Evolutionary conservation across 192 early-diverging fungal genomes (phyloP), one percentile per base, ranked within the genome.

Genomic region (Chytriomyces sp.): DNA sequence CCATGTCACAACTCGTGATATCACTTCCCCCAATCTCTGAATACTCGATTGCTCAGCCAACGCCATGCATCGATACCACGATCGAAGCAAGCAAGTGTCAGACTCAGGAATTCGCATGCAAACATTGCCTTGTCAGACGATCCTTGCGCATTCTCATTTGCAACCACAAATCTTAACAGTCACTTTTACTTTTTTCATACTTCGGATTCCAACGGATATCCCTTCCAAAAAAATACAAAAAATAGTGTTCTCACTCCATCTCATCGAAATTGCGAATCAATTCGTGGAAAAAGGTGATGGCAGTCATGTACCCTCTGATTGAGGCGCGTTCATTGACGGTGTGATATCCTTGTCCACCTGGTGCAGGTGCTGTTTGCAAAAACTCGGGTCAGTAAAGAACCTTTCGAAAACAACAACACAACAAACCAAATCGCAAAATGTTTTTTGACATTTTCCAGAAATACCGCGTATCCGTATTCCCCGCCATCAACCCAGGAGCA

Each of bases 381-480:
- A 20, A 64, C 13, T 23, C 18, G 11, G 35, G 35, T 35, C 35
- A 7, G 43, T 2, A n/a, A 48, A 23, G n/a, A n/a, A 16, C 13
- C 23, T 23, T 35, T 7, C 5, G 13, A 61, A 65, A 59, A 23
- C 5, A 78, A 79, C 20, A n/a, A n/a, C n/a, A n/a, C 20, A 26
- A 44, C 5, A n/a, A 6, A 35, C 67, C 53, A 80, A 67, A 82
- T 9, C 81, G 77, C 66, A 80, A 83, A 63, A 86, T 82, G 65
- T 86, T 74, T 47, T 75, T 48, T 20, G 80, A 72, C 75, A 86
- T 47, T 47, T 69, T 46, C 80, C 77, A 82, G 68, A 79, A 81
- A 53, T 80, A 72, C 13, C 81, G 48, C 18, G 82, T 83, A 64
- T 83, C 85, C 3, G 85, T 86, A 75, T 86, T 86, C 45, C 78